Evolutionary conservation across 2,329 filamentous ascomycete genomes (phyloP).

Genomic region (Metarhizium anisopliae): DNA sequence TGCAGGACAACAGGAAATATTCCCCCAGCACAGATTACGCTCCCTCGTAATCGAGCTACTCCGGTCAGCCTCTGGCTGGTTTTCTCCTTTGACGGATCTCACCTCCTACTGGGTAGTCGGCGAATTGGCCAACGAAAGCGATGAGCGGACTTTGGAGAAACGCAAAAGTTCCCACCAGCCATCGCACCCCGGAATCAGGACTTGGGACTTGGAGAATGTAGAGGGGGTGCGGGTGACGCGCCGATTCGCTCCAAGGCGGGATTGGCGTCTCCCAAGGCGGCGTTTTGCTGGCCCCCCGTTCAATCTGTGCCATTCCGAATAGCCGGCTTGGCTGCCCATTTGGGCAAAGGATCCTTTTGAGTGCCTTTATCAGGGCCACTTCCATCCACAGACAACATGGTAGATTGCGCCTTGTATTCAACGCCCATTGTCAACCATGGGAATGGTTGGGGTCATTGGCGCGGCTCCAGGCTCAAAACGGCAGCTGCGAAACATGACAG

Average conservation of each 20-base stretch:
- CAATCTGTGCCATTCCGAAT: background rate
- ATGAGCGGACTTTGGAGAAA: too few species aligned
- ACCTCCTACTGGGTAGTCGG: too few species aligned
- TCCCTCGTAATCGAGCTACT: too few species aligned
- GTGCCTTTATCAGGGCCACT: background rate
- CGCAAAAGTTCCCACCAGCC: slow-evolving; percentile 1
- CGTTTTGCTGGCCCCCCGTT: background rate
- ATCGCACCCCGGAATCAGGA: too few species aligned
- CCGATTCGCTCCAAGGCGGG: background rate
- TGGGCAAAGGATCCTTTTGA: background rate
- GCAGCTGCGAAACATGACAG: background rate
- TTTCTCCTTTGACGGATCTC: too few species aligned
- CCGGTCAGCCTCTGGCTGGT: background rate
- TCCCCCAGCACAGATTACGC: too few species aligned
- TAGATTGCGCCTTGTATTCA: background rate
- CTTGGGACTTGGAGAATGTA: background rate
- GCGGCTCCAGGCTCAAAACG: background rate
- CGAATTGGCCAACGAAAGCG: too few species aligned
- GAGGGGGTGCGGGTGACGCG: background rate
- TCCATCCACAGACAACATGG: too few species aligned
- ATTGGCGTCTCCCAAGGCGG: background rate
- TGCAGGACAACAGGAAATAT: too few species aligned
- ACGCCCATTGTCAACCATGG: background rate
- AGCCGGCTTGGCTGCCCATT: background rate
- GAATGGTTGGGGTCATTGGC: background rate